Evolutionary conservation across 805 yeast genomes (phyloP).

Genomic region (Sungouiozyma ichnusensis): DNA sequence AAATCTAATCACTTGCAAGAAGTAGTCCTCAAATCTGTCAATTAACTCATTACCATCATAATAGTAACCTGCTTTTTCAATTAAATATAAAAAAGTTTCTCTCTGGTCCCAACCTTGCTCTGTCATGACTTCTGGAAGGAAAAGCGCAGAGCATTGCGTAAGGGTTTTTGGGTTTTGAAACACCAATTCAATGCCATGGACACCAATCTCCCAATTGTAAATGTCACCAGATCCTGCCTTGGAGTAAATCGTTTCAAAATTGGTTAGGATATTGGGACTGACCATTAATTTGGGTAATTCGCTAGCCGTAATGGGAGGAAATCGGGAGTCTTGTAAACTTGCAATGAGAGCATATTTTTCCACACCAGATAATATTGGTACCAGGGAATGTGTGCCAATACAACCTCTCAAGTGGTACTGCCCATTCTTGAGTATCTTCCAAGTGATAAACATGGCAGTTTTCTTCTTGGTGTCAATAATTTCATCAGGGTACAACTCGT

Average conservation of each 20-base stretch:
- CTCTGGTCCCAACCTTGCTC: constrained; percentile 71
- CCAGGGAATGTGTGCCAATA: constrained; percentile 72
- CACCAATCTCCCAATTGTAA: constrained; percentile 71
- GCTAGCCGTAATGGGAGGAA: constrained; percentile 43
- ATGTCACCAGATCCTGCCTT: constrained; percentile 40
- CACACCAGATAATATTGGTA: constrained; percentile 48
- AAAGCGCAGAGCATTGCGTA: constrained; percentile 55
- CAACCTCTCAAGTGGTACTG: constrained; percentile 61
- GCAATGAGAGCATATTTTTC: constrained; percentile 51
- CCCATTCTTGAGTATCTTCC: constrained; percentile 42
- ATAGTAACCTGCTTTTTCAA: constrained; percentile 57
- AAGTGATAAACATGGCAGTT: constrained; percentile 77
- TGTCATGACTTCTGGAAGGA: constrained; percentile 78
- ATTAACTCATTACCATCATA: constrained; percentile 25
- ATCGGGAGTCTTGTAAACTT: constrained; percentile 73
- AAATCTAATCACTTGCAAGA: constrained; percentile 42
- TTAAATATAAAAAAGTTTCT: constrained; percentile 60
- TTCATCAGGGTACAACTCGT: constrained; percentile 10
- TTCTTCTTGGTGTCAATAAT: constrained; percentile 10
- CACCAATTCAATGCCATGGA: constrained; percentile 64
- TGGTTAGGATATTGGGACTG: constrained; percentile 30
- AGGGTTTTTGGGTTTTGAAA: constrained; percentile 33
- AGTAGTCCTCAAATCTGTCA: constrained; percentile 24
- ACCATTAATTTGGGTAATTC: constrained; percentile 47
- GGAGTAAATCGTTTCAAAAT: constrained; percentile 31